Conservation (phyloP, 2,329 filamentous ascomycete species). For the Chaetomium olivaceum region DNA sequence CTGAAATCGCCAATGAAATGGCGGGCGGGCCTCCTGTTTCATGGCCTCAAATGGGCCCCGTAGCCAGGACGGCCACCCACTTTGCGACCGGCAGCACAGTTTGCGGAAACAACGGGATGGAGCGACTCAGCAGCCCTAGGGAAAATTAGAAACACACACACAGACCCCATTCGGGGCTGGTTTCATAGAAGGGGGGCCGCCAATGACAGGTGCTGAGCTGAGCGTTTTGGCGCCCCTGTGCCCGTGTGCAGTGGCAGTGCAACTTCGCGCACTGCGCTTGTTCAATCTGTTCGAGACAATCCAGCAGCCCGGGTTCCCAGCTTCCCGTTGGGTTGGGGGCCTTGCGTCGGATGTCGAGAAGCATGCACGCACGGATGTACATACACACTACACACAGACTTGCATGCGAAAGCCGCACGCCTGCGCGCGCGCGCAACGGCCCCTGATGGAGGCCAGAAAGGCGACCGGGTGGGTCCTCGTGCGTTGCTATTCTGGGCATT, state of each 20-base stretch:
- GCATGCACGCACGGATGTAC: background rate
- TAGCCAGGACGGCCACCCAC: background rate
- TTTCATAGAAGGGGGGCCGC: background rate
- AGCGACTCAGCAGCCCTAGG: background rate
- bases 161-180: background rate
- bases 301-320: background rate
- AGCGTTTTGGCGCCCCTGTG: background rate
- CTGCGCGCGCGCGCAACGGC: background rate
- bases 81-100: background rate
- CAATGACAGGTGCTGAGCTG: background rate
- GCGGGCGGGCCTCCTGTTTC: conserved; percentile 10
- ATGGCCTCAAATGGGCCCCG: conserved; percentile 1
- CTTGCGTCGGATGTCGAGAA: background rate
- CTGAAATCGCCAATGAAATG: conserved; percentile 15
- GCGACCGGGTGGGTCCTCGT: background rate
- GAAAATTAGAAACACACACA: background rate
- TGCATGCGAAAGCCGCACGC: conserved; percentile 3
- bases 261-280: background rate
- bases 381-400: background rate
- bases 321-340: background rate
- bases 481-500: conserved; percentile 9
- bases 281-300: background rate
- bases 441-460: conserved; percentile 1
- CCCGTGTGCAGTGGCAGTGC: background rate
- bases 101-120: background rate